phyloP scores from a whole-genome alignment of 768 basidiomycete species.

The Cytidiella melzeri region DNA sequence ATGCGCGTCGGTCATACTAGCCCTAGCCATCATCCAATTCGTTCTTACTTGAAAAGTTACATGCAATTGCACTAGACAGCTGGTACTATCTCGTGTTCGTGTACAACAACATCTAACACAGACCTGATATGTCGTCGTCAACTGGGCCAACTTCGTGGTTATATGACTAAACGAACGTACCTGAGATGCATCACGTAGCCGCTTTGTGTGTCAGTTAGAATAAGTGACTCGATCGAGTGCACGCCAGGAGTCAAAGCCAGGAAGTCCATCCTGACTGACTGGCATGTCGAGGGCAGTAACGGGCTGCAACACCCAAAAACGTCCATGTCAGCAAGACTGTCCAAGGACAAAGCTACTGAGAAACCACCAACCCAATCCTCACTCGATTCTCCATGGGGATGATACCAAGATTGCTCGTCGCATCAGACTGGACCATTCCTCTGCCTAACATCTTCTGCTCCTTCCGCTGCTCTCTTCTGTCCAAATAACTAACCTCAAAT shows the following conservation, averaged over 20 bases:
- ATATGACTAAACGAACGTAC: no score
- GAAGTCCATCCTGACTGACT: conserved; percentile 83
- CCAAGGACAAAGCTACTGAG: neutral
- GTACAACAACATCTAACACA: conserved; percentile 14
- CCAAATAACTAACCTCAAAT: conserved; percentile 71
- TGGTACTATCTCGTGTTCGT: conserved; percentile 11
- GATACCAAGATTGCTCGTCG: conserved; percentile 43
- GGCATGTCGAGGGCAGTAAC: conserved; percentile 73
- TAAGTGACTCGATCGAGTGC: conserved; percentile 66
- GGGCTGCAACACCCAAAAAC: no score
- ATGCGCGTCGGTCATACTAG: no score
- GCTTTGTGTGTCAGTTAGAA: conserved; percentile 69
- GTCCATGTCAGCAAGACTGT: no score
- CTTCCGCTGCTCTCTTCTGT: conserved; percentile 38
- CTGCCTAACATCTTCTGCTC: conserved; percentile 15
- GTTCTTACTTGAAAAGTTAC: no score
- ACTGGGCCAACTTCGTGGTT: no score
- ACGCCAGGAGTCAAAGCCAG: conserved; percentile 76
- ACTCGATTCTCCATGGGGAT: conserved; percentile 74
- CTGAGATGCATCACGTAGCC: conserved; percentile 68
- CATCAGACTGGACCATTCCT: conserved; percentile 26
- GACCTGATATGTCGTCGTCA: no score
- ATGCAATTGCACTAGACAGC: no score
- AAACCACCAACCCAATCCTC: conserved; percentile 63
- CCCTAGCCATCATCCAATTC: no score